Percentiles rank a stretch among this genome's conserved stretches.
Evolutionary conservation across 192 early-diverging fungal genomes (phyloP).

Genomic region (Chytriomyces sp.): DNA sequence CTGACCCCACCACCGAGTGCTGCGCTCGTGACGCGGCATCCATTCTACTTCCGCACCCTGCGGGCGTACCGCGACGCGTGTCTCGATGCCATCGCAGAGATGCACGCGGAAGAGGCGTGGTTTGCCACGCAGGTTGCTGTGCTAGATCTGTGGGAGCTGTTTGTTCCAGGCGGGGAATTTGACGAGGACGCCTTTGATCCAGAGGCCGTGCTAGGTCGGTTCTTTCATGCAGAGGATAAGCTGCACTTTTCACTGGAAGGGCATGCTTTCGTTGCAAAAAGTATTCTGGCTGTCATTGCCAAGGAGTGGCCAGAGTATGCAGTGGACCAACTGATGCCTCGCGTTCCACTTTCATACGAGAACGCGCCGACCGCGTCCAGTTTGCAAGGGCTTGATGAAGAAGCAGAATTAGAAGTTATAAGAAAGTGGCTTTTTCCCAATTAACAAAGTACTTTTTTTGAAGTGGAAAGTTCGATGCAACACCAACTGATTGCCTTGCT

Average conservation of each 20-base stretch:
- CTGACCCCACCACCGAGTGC: constrained; percentile 70
- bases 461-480: too few relatives aligned
- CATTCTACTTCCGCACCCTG: neutral
- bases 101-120: neutral
- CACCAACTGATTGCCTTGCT: neutral
- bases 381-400: too few relatives aligned
- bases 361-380: too few relatives aligned
- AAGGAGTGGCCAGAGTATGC: constrained; percentile 45
- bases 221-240: too few relatives aligned
- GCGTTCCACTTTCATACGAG: too few relatives aligned
- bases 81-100: constrained; percentile 8
- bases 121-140: neutral
- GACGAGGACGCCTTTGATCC: constrained; percentile 11
- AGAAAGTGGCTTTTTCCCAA: too few relatives aligned
- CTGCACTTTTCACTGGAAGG: constrained; percentile 21
- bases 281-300: constrained; percentile 32
- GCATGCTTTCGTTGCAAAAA: constrained; percentile 1
- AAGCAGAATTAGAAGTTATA: too few relatives aligned
- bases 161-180: neutral
- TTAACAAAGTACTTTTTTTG: too few relatives aligned
- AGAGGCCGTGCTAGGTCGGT: neutral
- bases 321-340: too few relatives aligned
- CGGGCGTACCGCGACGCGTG: constrained; percentile 29
- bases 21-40: constrained; percentile 37
- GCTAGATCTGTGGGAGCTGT: constrained; percentile 30